Percentiles rank a stretch among this genome's conserved stretches.
These are phyloP conservation scores for Eucalyptus tenuipes DNA, from an alignment of 345 rosid species.

Conservation along the genomic window DNA sequence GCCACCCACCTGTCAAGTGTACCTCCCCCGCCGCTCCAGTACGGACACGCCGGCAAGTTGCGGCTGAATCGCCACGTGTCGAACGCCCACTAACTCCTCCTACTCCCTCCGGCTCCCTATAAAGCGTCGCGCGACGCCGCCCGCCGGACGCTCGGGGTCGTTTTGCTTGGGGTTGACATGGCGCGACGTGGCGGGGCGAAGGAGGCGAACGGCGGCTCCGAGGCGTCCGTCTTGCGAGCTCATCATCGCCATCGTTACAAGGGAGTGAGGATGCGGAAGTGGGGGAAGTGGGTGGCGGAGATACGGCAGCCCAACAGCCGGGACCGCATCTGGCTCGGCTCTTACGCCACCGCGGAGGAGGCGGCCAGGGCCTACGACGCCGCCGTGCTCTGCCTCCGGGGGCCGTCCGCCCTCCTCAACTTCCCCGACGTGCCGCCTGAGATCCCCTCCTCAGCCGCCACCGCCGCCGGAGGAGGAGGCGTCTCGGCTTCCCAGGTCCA, in stretches of 20 bases:
- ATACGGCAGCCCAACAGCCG: constrained; percentile 44
- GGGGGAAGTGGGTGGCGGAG: constrained; percentile 82
- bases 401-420: constrained; percentile 31
- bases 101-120: neutral
- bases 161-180: neutral
- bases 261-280: constrained; percentile 62
- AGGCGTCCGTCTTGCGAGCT: neutral
- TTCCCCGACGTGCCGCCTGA: constrained; percentile 33
- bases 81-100: neutral
- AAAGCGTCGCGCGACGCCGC: neutral
- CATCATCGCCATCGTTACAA: neutral
- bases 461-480: neutral
- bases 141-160: neutral
- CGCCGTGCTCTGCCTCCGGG: constrained; percentile 43
- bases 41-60: neutral
- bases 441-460: neutral
- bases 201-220: neutral
- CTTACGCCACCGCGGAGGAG: constrained; percentile 42
- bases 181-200: neutral
- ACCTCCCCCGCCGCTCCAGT: neutral
- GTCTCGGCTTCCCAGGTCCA: constrained; percentile 11
- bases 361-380: constrained; percentile 68
- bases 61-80: neutral
- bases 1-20: neutral
- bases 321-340: constrained; percentile 53